phyloP scores from a whole-genome alignment of 2,329 filamentous ascomycete species.

The Fusarium irregulare region DNA sequence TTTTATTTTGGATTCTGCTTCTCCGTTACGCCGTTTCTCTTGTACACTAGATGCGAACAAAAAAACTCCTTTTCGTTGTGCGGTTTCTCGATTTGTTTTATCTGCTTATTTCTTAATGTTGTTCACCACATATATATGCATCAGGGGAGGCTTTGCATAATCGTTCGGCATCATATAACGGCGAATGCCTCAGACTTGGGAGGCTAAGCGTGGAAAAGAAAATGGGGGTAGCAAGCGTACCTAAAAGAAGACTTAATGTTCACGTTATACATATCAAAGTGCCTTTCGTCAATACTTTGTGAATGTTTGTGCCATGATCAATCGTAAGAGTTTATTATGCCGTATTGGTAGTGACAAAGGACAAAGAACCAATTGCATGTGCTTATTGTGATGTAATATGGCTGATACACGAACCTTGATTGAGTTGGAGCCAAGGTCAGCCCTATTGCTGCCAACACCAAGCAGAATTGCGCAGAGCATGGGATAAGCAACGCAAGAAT shows the following conservation, averaged over 20 bases:
- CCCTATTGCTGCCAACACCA: not conserved
- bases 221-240: constrained; percentile 24
- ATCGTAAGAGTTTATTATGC: too few species aligned
- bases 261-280: constrained; percentile 9
- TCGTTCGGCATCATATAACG: constrained; percentile 25
- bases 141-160: constrained; percentile 36
- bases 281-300: not conserved
- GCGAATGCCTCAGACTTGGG: constrained; percentile 6
- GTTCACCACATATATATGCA: constrained; percentile 22
- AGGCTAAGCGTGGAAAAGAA: constrained; percentile 16
- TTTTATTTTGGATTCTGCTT: constrained; percentile 42
- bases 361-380: not conserved
- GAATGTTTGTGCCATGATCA: not conserved
- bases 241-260: constrained; percentile 34
- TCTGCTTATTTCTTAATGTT: constrained; percentile 11
- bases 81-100: constrained; percentile 2
- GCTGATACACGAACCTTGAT: not conserved
- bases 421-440: not conserved
- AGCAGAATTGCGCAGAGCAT: not conserved
- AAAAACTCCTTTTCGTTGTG: constrained; percentile 1
- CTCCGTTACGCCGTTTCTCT: constrained; percentile 18
- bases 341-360: not conserved
- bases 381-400: not conserved
- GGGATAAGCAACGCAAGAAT: not conserved
- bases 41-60: constrained; percentile 41